phyloP scores from a whole-genome alignment of 1,139 yeast species.

The Pichia sp. region DNA sequence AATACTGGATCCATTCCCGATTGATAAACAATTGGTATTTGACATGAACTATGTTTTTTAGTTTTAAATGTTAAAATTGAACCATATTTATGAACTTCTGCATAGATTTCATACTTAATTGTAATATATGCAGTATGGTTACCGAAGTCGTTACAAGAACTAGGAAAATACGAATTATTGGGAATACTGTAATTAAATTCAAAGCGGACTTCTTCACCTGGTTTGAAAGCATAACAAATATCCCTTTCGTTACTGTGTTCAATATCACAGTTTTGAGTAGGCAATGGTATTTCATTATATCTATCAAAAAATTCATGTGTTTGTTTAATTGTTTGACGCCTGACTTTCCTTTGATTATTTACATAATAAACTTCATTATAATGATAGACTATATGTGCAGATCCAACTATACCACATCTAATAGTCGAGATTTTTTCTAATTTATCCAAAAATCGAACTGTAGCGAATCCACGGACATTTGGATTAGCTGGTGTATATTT shows the following conservation, averaged over 20 bases:
- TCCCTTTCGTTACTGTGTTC: neutral
- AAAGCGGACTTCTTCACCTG: conserved; percentile 3
- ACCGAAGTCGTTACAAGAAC: conserved; percentile 7
- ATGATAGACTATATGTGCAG: conserved; percentile 3
- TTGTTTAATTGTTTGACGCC: neutral
- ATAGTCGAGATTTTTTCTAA: conserved; percentile 3
- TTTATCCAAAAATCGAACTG: conserved; percentile 2
- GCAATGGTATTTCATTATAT: neutral
- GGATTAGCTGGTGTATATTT: conserved; percentile 11
- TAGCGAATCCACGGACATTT: neutral
- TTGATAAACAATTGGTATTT: conserved; percentile 8
- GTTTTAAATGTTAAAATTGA: conserved; percentile 1
- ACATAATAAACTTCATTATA: neutral
- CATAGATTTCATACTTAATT: conserved; percentile 7
- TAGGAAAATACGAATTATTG: conserved; percentile 6
- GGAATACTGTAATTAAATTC: conserved; percentile 10
- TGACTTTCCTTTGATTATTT: neutral
- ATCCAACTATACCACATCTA: conserved; percentile 7
- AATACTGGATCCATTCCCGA: conserved; percentile 4
- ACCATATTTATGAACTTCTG: conserved; percentile 8
- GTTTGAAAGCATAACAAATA: neutral
- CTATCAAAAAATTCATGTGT: conserved; percentile 2
- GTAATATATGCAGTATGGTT: conserved; percentile 3
- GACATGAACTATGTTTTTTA: neutral
- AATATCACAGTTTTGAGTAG: neutral